phyloP scores from a whole-genome alignment of 208 protist genomes.

The Crithidia sp. region DNA sequence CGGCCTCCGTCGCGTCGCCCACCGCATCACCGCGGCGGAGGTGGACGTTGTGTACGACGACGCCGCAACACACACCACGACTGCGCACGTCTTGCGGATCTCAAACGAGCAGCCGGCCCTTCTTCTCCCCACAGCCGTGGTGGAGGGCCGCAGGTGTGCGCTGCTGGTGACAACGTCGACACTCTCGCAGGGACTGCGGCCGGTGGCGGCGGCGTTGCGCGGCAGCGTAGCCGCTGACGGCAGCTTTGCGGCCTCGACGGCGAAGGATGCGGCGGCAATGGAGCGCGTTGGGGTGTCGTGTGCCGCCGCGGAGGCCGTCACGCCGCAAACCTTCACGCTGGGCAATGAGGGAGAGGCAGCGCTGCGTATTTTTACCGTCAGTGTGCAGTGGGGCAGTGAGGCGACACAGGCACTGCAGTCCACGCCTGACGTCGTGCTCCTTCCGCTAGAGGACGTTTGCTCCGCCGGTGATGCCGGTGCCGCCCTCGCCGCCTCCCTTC shows the following conservation, averaged over 20 bases:
- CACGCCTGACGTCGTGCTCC: slow-evolving; percentile 17
- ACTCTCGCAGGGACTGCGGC: slow-evolving; percentile 37
- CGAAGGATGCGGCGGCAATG: slow-evolving; percentile 31
- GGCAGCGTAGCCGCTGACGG: slow-evolving; percentile 37
- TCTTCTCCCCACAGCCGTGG: slow-evolving; percentile 53
- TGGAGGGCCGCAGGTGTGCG: slow-evolving; percentile 38
- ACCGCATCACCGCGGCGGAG: slow-evolving; percentile 61
- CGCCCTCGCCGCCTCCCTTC: slow-evolving; percentile 48
- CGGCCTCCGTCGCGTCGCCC: slow-evolving; percentile 55
- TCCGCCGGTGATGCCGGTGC: slow-evolving; percentile 60
- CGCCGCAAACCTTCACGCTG: slow-evolving; percentile 44
- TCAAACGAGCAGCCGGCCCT: slow-evolving; percentile 38
- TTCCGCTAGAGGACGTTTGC: slow-evolving; percentile 50
- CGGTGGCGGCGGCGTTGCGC: slow-evolving; percentile 51
- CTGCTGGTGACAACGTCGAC: slow-evolving; percentile 49
- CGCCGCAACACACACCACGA: slow-evolving; percentile 24
- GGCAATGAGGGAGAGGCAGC: slow-evolving; percentile 63
- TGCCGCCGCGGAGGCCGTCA: slow-evolving; percentile 20
- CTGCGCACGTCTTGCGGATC: slow-evolving; percentile 44
- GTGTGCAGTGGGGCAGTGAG: slow-evolving; percentile 23
- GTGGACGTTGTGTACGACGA: slow-evolving; percentile 64
- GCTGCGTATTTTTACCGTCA: slow-evolving; percentile 48
- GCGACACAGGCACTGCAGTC: slow-evolving; percentile 30
- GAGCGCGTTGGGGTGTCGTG: slow-evolving; percentile 37
- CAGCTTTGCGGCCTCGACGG: slow-evolving; percentile 21